These are phyloP conservation scores for Trichophaea hybrida DNA, from an alignment of 2,329 filamentous ascomycete genomes.

Conservation along the genomic window DNA sequence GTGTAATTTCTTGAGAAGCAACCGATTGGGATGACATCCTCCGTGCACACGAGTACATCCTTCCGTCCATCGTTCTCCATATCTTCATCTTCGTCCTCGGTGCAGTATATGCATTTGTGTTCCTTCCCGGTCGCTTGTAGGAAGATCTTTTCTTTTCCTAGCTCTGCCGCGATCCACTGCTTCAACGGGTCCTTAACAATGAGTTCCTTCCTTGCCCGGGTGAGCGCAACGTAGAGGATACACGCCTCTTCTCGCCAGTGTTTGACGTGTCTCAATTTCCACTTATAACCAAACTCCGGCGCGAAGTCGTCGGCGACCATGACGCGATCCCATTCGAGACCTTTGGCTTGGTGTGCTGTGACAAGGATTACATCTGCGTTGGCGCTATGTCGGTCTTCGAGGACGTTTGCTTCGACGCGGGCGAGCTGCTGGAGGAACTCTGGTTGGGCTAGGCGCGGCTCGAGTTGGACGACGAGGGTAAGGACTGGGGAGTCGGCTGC, in stretches of 20 bases:
- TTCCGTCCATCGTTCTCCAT: too few species aligned
- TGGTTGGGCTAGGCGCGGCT: constrained; percentile 9
- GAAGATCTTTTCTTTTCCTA: not conserved
- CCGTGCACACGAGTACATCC: too few species aligned
- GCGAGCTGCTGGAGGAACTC: constrained; percentile 13
- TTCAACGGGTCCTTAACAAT: constrained; percentile 6
- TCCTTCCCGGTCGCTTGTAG: not conserved
- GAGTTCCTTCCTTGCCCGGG: constrained; percentile 16
- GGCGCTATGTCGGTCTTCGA: not conserved
- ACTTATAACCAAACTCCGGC: not conserved
- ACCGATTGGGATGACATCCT: too few species aligned
- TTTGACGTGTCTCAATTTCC: not conserved
- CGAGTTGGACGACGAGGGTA: constrained; percentile 1
- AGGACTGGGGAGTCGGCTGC: constrained; percentile 7
- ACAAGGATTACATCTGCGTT: constrained; percentile 18
- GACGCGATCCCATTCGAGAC: constrained; percentile 23
- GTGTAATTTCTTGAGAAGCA: too few species aligned
- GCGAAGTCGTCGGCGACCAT: constrained; percentile 17
- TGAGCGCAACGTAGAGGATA: constrained; percentile 17
- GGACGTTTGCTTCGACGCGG: constrained; percentile 5
- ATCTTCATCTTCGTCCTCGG: too few species aligned
- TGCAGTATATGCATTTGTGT: too few species aligned
- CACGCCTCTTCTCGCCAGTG: constrained; percentile 11
- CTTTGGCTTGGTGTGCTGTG: constrained; percentile 22
- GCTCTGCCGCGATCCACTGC: constrained; percentile 7